Evolutionary conservation across 2,329 filamentous ascomycete species (phyloP), one percentile per base, ranked within the genome.

Genomic region (Exophiala phaeomuriformis): DNA sequence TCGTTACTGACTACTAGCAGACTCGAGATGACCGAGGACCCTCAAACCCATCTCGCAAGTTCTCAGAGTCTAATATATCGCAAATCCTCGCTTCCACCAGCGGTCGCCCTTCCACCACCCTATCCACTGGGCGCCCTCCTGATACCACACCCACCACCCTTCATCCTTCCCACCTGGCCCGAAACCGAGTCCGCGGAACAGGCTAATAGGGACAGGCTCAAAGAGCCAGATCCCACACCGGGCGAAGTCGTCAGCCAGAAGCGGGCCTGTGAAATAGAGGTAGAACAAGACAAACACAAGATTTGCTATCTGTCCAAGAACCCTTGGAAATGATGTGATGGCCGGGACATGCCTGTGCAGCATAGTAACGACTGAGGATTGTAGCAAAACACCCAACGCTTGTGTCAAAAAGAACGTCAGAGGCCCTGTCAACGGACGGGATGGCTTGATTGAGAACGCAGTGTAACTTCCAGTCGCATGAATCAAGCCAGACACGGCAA

Each of bases 171-270:
- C 57, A 35, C 57, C 68, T 1, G 72, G 71, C 0, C 85, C 86
- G 33, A 84, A 72, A 0, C 86, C 84, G 10, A 90, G 33, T 1
- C 77, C 79, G 29, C 88, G 75, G n/a, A 90, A 65, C 0, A 78
- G 65, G 50, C 88, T 94, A 5, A 91, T 60, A 0, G 90, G 88
- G n/a, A 95, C 70, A 0, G 89, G 88, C 68, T 96, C 89, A 57
- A 82, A 82, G 9, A 94, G 69, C 86, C 87, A 95, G 0, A 95
- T 64, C 0, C 88, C 89, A 0, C 82, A 79, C 7, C 77, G 75
- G 0, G 84, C 78, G 66, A 95, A 83, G 64, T 96, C 90, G 65
- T 95, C 82, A 7, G 82, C 74, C n/a, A 95, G 75, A 35, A 83
- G 67, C 39, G 75, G 75, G 0, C 79, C 78, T 0, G 87, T 91